A percentile compares a stretch with the other conserved stretches of the same genome.
Evolutionary conservation across 345 rosid genomes (phyloP).

Genomic region (Linum lewisii): DNA sequence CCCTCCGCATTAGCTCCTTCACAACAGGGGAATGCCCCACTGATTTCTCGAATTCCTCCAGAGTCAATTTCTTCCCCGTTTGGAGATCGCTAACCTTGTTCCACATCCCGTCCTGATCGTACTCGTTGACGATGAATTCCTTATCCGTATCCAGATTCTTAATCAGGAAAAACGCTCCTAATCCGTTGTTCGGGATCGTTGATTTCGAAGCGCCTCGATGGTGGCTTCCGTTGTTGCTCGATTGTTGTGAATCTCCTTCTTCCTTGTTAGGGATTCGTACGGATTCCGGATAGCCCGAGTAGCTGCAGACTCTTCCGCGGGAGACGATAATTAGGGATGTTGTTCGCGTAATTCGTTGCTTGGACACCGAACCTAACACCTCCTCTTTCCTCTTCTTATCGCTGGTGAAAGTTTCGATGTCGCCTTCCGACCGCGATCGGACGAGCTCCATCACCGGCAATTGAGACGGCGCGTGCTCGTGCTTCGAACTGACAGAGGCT

Average conservation of each 20-base stretch:
- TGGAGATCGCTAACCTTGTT: constrained; percentile 81
- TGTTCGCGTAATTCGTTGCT: constrained; percentile 60
- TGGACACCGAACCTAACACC: constrained; percentile 43
- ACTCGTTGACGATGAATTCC: constrained; percentile 77
- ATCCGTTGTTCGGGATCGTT: constrained; percentile 20
- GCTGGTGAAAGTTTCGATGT: constrained; percentile 38
- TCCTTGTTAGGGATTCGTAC: constrained; percentile 20
- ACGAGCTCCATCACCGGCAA: constrained; percentile 32
- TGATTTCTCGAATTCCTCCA: constrained; percentile 82
- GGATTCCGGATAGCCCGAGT: constrained; percentile 33
- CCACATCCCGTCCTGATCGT: constrained; percentile 69
- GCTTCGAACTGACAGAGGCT: too few species aligned
- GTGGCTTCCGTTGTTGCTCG: constrained; percentile 7
- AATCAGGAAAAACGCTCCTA: constrained; percentile 68
- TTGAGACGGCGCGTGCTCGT: constrained; percentile 3
- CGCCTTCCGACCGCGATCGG: constrained; percentile 63
- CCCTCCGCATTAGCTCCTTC: constrained; percentile 76
- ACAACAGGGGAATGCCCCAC: constrained; percentile 78
- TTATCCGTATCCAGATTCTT: constrained; percentile 82
- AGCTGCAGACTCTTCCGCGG: constrained; percentile 24
- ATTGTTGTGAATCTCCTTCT: constrained; percentile 10
- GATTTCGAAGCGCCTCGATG: constrained; percentile 18
- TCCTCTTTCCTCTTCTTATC: constrained; percentile 53
- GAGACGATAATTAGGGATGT: constrained; percentile 40
- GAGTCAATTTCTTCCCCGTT: constrained; percentile 78